phyloP scores from a whole-genome alignment of 176 grass and related monocot species.

The Paspalum notatum region DNA sequence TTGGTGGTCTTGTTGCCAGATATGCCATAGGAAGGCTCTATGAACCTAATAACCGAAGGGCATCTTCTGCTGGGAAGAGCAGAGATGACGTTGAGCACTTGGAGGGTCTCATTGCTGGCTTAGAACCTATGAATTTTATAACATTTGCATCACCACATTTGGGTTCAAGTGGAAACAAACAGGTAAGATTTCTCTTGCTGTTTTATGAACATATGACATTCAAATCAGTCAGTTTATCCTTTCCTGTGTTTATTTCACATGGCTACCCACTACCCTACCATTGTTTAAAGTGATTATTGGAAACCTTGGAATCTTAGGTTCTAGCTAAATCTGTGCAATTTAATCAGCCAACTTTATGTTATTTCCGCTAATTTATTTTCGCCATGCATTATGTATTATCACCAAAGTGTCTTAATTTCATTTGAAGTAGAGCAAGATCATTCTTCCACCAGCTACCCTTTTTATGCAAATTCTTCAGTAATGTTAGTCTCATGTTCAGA shows the following conservation, averaged over 20 bases:
- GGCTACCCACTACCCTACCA: background rate
- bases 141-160: slow-evolving; percentile 98
- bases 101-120: slow-evolving; percentile 77
- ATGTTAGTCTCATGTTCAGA: slow-evolving; percentile 80
- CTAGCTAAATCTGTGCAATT: background rate
- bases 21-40: slow-evolving; percentile 94
- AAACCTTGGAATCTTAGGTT: slow-evolving; percentile 21
- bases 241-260: slow-evolving; percentile 28
- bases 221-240: slow-evolving; percentile 20
- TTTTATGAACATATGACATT: slow-evolving; percentile 31
- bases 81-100: slow-evolving; percentile 39
- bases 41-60: slow-evolving; percentile 39
- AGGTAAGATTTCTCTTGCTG: slow-evolving; percentile 53
- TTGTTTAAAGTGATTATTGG: slow-evolving; percentile 30
- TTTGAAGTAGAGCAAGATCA: slow-evolving; percentile 47
- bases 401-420: slow-evolving; percentile 16
- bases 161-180: slow-evolving; percentile 96
- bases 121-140: slow-evolving; percentile 99
- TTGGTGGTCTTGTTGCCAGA: slow-evolving; percentile 92
- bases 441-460: background rate
- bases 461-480: slow-evolving; percentile 51
- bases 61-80: slow-evolving; percentile 42
- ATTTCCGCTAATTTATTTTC: background rate
- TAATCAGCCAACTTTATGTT: background rate
- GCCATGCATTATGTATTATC: background rate